phyloP scores from a whole-genome alignment of 202 grass and related monocot genomes.

The Carex sylvatica region DNA sequence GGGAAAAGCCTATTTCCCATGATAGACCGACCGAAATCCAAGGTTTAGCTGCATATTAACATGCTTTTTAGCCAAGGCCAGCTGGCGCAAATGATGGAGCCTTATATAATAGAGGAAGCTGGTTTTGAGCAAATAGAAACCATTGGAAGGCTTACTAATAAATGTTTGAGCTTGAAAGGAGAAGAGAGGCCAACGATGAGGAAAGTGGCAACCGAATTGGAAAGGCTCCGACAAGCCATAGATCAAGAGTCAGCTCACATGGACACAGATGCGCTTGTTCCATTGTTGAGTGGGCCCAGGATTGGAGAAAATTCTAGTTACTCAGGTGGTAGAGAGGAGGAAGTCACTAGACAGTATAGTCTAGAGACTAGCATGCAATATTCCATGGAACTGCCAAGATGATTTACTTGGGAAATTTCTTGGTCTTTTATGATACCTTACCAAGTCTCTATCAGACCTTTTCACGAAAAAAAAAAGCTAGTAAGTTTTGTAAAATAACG shows the following conservation, averaged over 20 bases:
- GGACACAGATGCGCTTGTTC: background rate
- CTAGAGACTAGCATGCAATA: constrained; percentile 30
- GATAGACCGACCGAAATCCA: constrained; percentile 38
- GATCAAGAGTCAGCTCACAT: background rate
- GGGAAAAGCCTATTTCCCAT: constrained; percentile 41
- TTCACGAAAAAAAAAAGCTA: background rate
- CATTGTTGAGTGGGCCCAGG: background rate
- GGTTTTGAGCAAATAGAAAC: constrained; percentile 38
- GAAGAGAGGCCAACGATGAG: constrained; percentile 43
- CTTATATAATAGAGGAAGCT: constrained; percentile 45
- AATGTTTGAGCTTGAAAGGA: constrained; percentile 48
- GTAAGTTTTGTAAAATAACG: background rate
- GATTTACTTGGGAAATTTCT: background rate
- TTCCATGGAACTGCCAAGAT: constrained; percentile 28
- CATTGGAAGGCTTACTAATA: constrained; percentile 35
- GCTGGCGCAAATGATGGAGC: constrained; percentile 31
- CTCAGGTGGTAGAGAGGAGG: background rate
- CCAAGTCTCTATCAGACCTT: background rate
- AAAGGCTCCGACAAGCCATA: constrained; percentile 30
- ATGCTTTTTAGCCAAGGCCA: constrained; percentile 31
- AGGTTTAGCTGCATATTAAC: constrained; percentile 45
- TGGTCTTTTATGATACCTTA: background rate
- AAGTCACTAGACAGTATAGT: constrained; percentile 32
- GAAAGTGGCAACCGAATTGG: constrained; percentile 39
- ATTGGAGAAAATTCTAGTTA: background rate